phyloP scores from a whole-genome alignment of 2,329 filamentous ascomycete species.

The Chrysoporthe puriensis region DNA sequence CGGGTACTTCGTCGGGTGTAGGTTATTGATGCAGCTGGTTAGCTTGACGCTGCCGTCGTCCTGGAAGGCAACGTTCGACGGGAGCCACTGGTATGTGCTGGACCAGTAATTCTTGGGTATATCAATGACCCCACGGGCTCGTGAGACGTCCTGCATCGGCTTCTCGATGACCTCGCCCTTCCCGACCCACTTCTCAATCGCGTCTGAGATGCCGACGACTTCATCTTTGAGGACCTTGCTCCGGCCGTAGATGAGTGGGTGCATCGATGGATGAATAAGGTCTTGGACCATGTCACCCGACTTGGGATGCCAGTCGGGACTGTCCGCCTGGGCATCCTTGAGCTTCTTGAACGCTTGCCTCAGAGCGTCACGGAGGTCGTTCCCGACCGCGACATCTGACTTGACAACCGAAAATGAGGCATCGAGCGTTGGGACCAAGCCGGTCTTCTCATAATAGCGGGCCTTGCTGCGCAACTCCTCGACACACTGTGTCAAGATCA shows the following conservation, averaged over 20 bases:
- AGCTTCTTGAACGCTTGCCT: constrained; percentile 35
- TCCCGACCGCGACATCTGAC: constrained; percentile 17
- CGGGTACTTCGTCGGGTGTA: constrained; percentile 26
- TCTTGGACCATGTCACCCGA: constrained; percentile 54
- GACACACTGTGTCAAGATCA: constrained; percentile 15
- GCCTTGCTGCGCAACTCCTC: constrained; percentile 29
- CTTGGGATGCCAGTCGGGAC: constrained; percentile 56
- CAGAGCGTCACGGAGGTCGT: constrained; percentile 22
- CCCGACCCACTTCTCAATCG: constrained; percentile 21
- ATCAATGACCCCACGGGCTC: too few species aligned
- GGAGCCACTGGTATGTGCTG: constrained; percentile 30
- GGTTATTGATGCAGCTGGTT: constrained; percentile 29
- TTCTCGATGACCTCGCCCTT: constrained; percentile 17
- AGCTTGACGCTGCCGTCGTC: constrained; percentile 24
- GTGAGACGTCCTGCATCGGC: too few species aligned
- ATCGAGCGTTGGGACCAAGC: constrained; percentile 23
- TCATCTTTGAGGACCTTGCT: constrained; percentile 34
- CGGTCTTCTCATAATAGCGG: constrained; percentile 19
- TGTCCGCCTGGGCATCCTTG: constrained; percentile 43
- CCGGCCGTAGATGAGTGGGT: constrained; percentile 51
- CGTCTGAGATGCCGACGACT: constrained; percentile 7
- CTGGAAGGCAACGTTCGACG: constrained; percentile 28
- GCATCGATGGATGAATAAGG: constrained; percentile 58
- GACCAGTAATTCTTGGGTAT: constrained; percentile 17
- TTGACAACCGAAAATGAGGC: constrained; percentile 20